Conservation (phyloP, 108 stramenopile species). For the Skeletonema marinoi region DNA sequence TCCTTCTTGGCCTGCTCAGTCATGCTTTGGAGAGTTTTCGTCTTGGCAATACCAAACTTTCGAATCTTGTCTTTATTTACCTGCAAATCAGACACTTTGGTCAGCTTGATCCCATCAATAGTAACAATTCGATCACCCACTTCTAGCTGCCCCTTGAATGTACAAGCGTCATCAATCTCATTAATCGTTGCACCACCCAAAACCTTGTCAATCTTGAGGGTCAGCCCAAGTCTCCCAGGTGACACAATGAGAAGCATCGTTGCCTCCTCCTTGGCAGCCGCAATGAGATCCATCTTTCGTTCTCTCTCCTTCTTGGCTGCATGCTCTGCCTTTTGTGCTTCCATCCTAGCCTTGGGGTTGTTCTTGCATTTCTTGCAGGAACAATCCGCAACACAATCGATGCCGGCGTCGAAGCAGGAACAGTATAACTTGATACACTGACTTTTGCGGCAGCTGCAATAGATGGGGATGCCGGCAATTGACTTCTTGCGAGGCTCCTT, state of each 20-base stretch:
- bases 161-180: constrained; percentile 5
- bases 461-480: neutral
- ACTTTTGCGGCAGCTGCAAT: neutral
- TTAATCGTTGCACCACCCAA: constrained; percentile 5
- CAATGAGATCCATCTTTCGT: neutral
- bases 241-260: constrained; percentile 12
- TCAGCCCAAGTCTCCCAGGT: constrained; percentile 13
- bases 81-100: neutral
- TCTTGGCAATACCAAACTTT: constrained; percentile 18
- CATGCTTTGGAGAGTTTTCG: neutral
- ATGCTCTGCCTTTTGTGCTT: neutral
- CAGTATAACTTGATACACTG: neutral
- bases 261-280: constrained; percentile 3
- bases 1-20: constrained; percentile 1
- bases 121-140: constrained; percentile 18
- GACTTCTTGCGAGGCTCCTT: neutral
- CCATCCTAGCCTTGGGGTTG: neutral
- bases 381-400: constrained; percentile 10
- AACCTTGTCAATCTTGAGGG: neutral
- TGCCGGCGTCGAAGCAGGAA: constrained; percentile 20
- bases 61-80: constrained; percentile 3
- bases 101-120: constrained; percentile 3
- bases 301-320: constrained; percentile 2
- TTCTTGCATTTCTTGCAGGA: constrained; percentile 22
- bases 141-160: constrained; percentile 9